Evolutionary conservation across 164 flowering plant species (phyloP), one percentile per base, ranked within the genome.

Genomic region (Paratinospora sagittata): DNA sequence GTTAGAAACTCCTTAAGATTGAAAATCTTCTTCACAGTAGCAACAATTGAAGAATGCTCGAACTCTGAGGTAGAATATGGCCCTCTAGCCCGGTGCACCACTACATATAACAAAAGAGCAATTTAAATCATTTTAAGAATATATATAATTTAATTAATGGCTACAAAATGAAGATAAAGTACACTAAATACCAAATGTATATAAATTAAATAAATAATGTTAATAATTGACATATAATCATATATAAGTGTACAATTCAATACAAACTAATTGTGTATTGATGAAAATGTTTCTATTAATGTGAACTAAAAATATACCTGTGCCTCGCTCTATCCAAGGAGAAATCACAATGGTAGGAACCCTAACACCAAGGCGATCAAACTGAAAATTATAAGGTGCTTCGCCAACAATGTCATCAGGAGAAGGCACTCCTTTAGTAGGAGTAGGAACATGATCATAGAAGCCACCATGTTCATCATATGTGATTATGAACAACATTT

Each of bases 41-140:
- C 97, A 11, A 95, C 81, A 47, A 93, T 89, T 19, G 98, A 93
- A 3, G 97, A 93, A 78, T 93, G 98, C 79, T 90, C 97, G 65
- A 78, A 90, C 73, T 89, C 81, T 4, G 96, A 90, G 3, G 90
- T 75, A 0, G 89, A 83, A 68, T 79, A 67, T 67, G 98, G 98
- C 66, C 98, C 96, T 12, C 81, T 63, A 17, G 98, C 89, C 66
- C 82, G 78, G 69, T 92, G 98, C 64, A 92, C 61, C 80, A 92
- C 98, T 89, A 84, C 75, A 49, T n/a, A n/a, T n/a, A n/a, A n/a
- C n/a, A n/a, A n/a, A n/a, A n/a, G n/a, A n/a, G n/a, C n/a, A n/a
- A n/a, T n/a, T n/a, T n/a, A n/a, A n/a, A n/a, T n/a, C n/a, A n/a
- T n/a, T n/a, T n/a, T n/a, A n/a, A 3, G 39, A 78, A 67, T 30